Percentiles rank a stretch among this genome's conserved stretches.
Conservation (phyloP, 2,329 filamentous ascomycete species). For the Neonectria faginata region DNA sequence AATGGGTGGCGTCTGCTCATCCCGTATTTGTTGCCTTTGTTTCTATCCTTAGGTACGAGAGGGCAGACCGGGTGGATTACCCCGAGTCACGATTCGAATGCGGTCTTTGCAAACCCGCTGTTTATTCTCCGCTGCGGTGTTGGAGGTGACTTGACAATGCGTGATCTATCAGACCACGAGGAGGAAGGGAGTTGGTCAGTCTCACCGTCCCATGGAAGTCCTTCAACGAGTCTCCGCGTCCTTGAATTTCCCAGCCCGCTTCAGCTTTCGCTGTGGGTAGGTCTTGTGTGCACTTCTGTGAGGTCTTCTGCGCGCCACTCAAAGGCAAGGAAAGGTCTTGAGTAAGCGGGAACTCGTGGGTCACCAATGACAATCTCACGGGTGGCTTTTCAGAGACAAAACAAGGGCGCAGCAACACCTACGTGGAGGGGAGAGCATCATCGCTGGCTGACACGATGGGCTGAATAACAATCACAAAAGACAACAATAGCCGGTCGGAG, state of each 20-base stretch:
- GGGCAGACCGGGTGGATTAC: conserved; percentile 45
- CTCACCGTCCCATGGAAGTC: neutral
- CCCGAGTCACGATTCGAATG: conserved; percentile 30
- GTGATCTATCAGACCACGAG: neutral
- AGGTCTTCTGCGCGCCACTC: neutral
- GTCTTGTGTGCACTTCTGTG: too few relatives aligned
- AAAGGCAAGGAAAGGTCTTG: conserved; percentile 4
- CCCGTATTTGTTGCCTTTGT: neutral
- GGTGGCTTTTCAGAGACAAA: conserved; percentile 23
- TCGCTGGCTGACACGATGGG: conserved; percentile 9
- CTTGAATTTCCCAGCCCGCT: neutral
- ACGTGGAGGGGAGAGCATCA: conserved; percentile 9
- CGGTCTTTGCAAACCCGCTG: conserved; percentile 18
- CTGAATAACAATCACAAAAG: conserved; percentile 7
- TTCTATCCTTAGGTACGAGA: conserved; percentile 35
- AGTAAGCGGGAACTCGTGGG: conserved; percentile 24
- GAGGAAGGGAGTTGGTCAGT: neutral
- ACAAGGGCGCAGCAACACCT: conserved; percentile 27
- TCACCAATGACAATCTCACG: conserved; percentile 16
- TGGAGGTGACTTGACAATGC: conserved; percentile 10
- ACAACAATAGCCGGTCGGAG: conserved; percentile 12
- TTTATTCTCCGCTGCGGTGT: conserved; percentile 9
- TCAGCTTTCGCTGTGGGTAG: neutral
- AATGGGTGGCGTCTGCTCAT: conserved; percentile 16
- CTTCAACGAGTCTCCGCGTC: neutral